A percentile compares a stretch with the other conserved stretches of the same genome.
phyloP scores from a whole-genome alignment of 1,284 basidiomycete species.

The Phylloporus sp. region DNA sequence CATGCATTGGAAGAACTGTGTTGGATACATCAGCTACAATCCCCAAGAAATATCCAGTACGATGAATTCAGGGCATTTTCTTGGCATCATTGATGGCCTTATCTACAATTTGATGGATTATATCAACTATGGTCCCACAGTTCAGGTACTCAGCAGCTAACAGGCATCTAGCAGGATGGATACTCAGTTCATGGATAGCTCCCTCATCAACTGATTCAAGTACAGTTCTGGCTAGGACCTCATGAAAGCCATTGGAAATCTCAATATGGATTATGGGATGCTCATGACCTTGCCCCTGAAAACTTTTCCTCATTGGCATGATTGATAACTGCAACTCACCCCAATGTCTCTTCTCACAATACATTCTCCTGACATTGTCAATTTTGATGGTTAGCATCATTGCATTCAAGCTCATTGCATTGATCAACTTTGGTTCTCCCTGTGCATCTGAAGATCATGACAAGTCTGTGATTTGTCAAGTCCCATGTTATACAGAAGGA shows the following conservation, averaged over 20 bases:
- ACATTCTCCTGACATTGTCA: constrained; percentile 91
- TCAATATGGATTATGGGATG: constrained; percentile 73
- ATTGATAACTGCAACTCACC: constrained; percentile 92
- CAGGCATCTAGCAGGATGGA: constrained; percentile 65
- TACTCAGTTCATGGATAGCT: constrained; percentile 81
- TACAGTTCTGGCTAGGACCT: constrained; percentile 86
- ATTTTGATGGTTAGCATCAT: constrained; percentile 95
- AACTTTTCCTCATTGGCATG: constrained; percentile 91
- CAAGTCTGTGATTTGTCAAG: constrained; percentile 98
- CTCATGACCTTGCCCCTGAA: constrained; percentile 84
- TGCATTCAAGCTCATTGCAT: constrained; percentile 97
- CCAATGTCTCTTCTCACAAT: constrained; percentile 90
- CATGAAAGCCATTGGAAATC: constrained; percentile 77
- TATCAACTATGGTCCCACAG: constrained; percentile 64
- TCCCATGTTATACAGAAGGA: constrained; percentile 98
- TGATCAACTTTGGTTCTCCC: constrained; percentile 85
- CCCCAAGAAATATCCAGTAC: constrained; percentile 79
- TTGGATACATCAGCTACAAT: constrained; percentile 91
- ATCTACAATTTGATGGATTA: constrained; percentile 93
- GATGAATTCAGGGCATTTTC: constrained; percentile 69
- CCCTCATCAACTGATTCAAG: constrained; percentile 85
- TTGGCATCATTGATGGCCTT: constrained; percentile 85
- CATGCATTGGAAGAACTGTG: constrained; percentile 88
- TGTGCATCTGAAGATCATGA: constrained; percentile 95
- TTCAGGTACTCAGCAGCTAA: constrained; percentile 68